Conservation (phyloP, 2,329 filamentous ascomycete species). For the Talaromyces piceae region DNA sequence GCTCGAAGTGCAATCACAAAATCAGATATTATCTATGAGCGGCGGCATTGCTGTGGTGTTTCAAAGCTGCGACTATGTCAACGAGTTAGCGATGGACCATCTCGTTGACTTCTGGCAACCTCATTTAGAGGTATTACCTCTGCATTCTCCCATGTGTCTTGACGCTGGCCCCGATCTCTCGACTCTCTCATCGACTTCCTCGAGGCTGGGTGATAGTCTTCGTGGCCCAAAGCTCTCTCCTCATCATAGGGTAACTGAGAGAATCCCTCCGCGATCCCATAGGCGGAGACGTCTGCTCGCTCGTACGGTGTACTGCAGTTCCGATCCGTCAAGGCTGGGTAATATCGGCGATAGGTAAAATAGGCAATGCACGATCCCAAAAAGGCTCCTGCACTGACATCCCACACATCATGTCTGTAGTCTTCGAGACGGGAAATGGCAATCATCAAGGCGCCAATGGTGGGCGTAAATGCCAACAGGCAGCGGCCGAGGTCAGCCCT, state of each 20-base stretch:
- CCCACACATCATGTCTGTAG: slow-evolving; percentile 58
- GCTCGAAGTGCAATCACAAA: too few relatives aligned
- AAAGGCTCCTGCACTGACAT: slow-evolving; percentile 50
- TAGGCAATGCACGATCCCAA: slow-evolving; percentile 50
- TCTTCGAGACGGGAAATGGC: slow-evolving; percentile 57
- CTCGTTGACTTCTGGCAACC: neutral
- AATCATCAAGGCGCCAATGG: slow-evolving; percentile 52
- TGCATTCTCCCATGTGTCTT: neutral
- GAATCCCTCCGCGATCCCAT: slow-evolving; percentile 15
- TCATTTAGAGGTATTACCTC: slow-evolving; percentile 3
- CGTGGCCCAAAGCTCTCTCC: slow-evolving; percentile 19
- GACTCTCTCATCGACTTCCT: neutral
- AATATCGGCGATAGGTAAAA: slow-evolving; percentile 55
- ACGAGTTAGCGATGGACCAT: too few relatives aligned
- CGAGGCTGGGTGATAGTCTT: neutral
- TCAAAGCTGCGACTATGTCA: neutral
- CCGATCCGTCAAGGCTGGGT: slow-evolving; percentile 44
- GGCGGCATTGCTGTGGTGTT: too few relatives aligned
- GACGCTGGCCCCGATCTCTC: neutral
- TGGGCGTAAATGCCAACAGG: slow-evolving; percentile 48
- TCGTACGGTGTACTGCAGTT: slow-evolving; percentile 48
- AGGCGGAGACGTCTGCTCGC: neutral
- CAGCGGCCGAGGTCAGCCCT: slow-evolving; percentile 50
- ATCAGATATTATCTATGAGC: too few relatives aligned
- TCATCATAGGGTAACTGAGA: slow-evolving; percentile 24